Base-by-base conservation (phyloP, 352 stramenopile genomes). In the Stephanocyclus meneghinianus region DNA sequence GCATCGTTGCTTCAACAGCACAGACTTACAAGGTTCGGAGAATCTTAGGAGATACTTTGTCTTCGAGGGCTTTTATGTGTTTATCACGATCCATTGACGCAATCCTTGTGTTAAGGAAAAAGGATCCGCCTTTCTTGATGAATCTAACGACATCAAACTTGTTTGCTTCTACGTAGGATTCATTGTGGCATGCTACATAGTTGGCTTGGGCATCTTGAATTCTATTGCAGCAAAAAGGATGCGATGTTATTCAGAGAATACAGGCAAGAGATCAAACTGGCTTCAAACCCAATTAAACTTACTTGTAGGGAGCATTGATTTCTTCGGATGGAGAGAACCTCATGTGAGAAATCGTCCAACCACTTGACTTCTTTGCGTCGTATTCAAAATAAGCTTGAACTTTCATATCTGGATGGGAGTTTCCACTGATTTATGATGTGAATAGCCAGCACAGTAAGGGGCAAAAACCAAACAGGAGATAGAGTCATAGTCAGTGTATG, bases 341-440 rank as follows among this genome's bases (percentile, higher is more conserved):
- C 59, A 92, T 50, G 40, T 92, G 79, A 1, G 83, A 88, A n/a
- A 90, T 82, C 13, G 88, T 92, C 78, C 84, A 90, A 11, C 88
- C 88, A 71, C 81, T 87, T 8, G 72, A 87, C 65, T 93, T 93
- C 66, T 91, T 90, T 51, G 88, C 74, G 78, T 93, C 88, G 64
- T 91, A 93, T 53, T 89, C 86, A 70, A 91, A 91, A 65, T 93
- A 91, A 35, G 86, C 86, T 80, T 92, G 88, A 0, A 88, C 85
- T 45, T 71, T 81, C 81, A 91, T 90, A 32, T 84, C 57, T 48
- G 79, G 75, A 51, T 80, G 66, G 42, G 80, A 88, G 10, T 87
- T 69, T 59, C 86, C 86, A 71, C 53, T 62, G 10, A 15, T 32
- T 10, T 26, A 59, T 32, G 26, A 26, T 44, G 9, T 44, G 26